phyloP scores from a whole-genome alignment of 140 eudicot species.

The Artemisia princeps region DNA sequence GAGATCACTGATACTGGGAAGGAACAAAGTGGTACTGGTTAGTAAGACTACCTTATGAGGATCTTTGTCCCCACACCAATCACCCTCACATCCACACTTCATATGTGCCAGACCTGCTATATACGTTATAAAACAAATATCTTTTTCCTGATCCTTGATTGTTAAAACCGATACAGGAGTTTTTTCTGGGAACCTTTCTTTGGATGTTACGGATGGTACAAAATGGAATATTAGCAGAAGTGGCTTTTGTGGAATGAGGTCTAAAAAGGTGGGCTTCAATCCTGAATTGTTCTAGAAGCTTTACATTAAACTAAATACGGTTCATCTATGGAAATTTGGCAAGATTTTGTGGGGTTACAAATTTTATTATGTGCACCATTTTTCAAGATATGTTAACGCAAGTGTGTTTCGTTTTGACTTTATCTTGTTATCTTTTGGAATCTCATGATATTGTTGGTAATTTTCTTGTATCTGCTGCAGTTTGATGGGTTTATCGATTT shows the following conservation, averaged over 20 bases:
- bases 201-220: constrained; percentile 65
- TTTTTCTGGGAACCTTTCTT: constrained; percentile 83
- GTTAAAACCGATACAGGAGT: constrained; percentile 36
- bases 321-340: background rate
- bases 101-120: background rate
- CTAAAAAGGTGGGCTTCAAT: constrained; percentile 59
- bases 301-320: background rate
- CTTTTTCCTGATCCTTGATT: background rate
- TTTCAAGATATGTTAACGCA: background rate
- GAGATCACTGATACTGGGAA: constrained; percentile 59
- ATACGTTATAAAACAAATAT: no score
- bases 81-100: background rate
- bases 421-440: background rate
- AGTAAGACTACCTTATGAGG: constrained; percentile 18
- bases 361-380: background rate
- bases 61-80: background rate
- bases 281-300: constrained; percentile 6
- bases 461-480: constrained; percentile 37
- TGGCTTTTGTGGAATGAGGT: constrained; percentile 97
- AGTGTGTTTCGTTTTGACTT: no score
- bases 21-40: constrained; percentile 51
- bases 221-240: constrained; percentile 79
- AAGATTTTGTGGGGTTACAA: background rate
- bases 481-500: constrained; percentile 92
- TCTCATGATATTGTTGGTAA: background rate